Base-by-base conservation (phyloP, 176 grass and related monocot species). In the Lolium multiflorum region DNA sequence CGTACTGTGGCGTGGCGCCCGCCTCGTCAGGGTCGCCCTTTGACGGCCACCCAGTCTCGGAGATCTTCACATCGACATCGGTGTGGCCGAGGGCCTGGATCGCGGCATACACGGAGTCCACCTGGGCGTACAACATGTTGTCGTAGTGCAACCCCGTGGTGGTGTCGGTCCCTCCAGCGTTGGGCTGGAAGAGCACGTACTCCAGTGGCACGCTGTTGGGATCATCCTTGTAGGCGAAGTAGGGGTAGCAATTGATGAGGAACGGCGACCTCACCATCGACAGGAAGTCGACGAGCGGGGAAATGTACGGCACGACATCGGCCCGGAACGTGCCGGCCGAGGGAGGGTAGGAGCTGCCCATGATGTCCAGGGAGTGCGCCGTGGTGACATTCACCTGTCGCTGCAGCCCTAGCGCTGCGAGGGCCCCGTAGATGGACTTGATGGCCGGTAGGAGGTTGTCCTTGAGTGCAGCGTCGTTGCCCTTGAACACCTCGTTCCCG, bases 51-150 rank as follows among this genome's bases (percentile, higher is more conserved):
- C 31, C 31, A 35, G 31, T 35, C 31, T 35, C 31, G 2, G 31
- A 35, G 2, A 35, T 35, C 31, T 35, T 35, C 2, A 35, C 31
- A 3, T 35, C 31, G 31, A 35, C 31, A 3, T 35, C 31, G 2
- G 31, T 35, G 31, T 35, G 31, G 2, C 31, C 31, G 3, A 90
- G 83, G 13, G 83, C 86, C 63, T 89, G 88, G 46, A 98, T 75
- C 5, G 96, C 96, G 0, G 93, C 76, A 83, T 94, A 91, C 18
- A 98, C 96, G 2, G 93, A 89, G 77, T 95, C 93, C 3, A 98
- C 47, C 89, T 98, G 96, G 6, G 96, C 93, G 71, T 89, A 95
- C 20, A 98, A 69, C 96, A 98, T 98, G 96, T 98, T 98, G 82
- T 92, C 96, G 86, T 98, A 98, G 84, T 83, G 92, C 28, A 98